Evolutionary conservation across 106 monocot genomes (phyloP).

Genomic region (Acorus gramineus): DNA sequence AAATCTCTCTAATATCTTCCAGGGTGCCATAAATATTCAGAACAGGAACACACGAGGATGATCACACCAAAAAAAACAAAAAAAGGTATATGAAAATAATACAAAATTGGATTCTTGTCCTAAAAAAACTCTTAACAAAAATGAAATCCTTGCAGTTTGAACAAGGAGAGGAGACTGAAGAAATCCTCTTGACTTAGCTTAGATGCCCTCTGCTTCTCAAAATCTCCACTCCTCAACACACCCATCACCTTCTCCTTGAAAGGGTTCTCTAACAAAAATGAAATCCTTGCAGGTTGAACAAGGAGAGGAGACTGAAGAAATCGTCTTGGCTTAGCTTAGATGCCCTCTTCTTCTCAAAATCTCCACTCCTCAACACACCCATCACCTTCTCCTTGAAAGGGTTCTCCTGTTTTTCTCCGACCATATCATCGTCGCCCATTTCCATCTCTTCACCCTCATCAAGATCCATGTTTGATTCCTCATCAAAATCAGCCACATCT

Average conservation of each 20-base stretch:
- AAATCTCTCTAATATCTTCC: too few relatives aligned
- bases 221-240: slow-evolving; percentile 68
- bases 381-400: slow-evolving; percentile 70
- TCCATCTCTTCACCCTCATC: slow-evolving; percentile 55
- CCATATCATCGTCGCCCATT: slow-evolving; percentile 34
- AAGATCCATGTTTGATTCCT: slow-evolving; percentile 43
- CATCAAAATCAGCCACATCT: slow-evolving; percentile 28
- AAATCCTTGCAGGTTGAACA: slow-evolving; percentile 77
- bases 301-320: slow-evolving; percentile 83
- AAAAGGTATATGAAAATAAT: too few relatives aligned
- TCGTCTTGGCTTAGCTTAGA: slow-evolving; percentile 83
- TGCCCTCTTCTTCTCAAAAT: slow-evolving; percentile 84
- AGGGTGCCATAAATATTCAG: too few relatives aligned
- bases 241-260: slow-evolving; percentile 78
- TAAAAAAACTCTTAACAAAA: slow-evolving; percentile 45
- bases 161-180: slow-evolving; percentile 82
- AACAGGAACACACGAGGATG: too few relatives aligned
- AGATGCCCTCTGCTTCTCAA: slow-evolving; percentile 74
- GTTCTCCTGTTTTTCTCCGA: slow-evolving; percentile 11
- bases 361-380: slow-evolving; percentile 58
- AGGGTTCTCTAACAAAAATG: slow-evolving; percentile 57
- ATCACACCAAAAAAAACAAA: too few relatives aligned
- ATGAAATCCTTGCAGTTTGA: slow-evolving; percentile 78
- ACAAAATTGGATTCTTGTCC: too few relatives aligned
- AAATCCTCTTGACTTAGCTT: slow-evolving; percentile 90